These are phyloP conservation scores for Setomelanomma holmii DNA, from an alignment of 2,329 filamentous ascomycete species.

Conservation along the genomic window DNA sequence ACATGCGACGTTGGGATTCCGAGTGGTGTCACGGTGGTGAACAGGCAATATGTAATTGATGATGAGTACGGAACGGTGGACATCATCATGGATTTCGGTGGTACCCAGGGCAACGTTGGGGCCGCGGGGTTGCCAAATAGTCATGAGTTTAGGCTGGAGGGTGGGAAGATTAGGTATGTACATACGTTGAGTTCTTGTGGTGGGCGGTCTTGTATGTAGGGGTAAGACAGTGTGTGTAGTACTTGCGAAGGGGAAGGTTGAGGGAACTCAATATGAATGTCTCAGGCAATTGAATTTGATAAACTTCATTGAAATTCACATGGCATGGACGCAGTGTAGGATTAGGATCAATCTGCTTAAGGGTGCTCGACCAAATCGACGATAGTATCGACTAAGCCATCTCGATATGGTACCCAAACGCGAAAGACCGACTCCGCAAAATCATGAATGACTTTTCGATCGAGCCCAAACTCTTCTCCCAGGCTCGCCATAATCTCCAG, in stretches of 20 bases:
- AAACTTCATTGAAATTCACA: too few species aligned
- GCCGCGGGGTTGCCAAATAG: conserved; percentile 37
- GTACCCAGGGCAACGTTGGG: conserved; percentile 14
- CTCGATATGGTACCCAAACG: too few species aligned
- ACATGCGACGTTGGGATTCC: conserved; percentile 39
- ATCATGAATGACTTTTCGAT: too few species aligned
- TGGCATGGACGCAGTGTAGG: too few species aligned
- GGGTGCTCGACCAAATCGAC: too few species aligned
- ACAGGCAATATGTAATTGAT: conserved; percentile 40
- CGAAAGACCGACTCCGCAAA: too few species aligned
- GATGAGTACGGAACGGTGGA: conserved; percentile 41
- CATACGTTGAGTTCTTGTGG: conserved; percentile 39
- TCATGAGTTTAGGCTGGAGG: conserved; percentile 41
- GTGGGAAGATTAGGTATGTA: conserved; percentile 39
- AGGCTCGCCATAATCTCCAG: too few species aligned
- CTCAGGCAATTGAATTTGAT: too few species aligned
- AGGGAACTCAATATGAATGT: too few species aligned
- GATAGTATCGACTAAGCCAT: too few species aligned
- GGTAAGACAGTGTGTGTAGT: neutral
- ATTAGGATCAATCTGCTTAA: too few species aligned
- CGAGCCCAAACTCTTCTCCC: too few species aligned
- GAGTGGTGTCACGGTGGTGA: conserved; percentile 33
- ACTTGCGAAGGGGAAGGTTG: neutral
- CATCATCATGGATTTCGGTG: conserved; percentile 40
- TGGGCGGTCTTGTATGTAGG: neutral